Percentiles rank a stretch among this genome's conserved stretches.
Conservation (phyloP, 257 asterid species). For the Solanum gandarillasii region DNA sequence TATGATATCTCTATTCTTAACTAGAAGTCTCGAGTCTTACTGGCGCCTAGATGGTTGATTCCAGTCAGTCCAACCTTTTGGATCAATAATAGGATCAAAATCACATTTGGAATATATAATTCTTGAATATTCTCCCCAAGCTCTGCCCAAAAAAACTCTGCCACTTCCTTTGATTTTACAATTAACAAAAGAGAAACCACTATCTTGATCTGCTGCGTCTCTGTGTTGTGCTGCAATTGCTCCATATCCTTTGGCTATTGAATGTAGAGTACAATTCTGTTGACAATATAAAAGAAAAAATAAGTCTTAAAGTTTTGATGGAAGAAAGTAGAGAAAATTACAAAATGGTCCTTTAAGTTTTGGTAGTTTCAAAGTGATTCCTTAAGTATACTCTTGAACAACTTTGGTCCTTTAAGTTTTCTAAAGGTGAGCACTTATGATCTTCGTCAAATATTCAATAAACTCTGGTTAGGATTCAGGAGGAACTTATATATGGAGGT, state of each 20-base stretch:
- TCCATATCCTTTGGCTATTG: slow-evolving; percentile 24
- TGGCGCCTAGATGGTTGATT: background rate
- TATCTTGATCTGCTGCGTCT: slow-evolving; percentile 31
- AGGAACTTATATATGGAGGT: background rate
- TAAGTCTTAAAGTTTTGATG: background rate
- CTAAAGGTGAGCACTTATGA: background rate
- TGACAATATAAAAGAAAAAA: background rate
- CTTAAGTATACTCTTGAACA: background rate
- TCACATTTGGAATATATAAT: slow-evolving; percentile 34
- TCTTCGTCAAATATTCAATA: background rate
- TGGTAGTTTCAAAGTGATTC: background rate
- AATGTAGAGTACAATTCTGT: slow-evolving; percentile 52
- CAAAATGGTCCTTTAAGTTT: background rate
- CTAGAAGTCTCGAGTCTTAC: background rate
- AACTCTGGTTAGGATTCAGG: no score
- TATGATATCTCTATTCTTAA: background rate
- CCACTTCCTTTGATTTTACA: slow-evolving; percentile 55
- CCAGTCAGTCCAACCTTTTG: slow-evolving; percentile 74
- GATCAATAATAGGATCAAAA: slow-evolving; percentile 26
- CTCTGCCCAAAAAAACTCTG: slow-evolving; percentile 46
- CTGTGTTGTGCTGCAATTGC: slow-evolving; percentile 79
- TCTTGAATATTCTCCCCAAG: slow-evolving; percentile 72
- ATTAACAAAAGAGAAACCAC: slow-evolving; percentile 69
- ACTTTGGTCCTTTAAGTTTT: background rate
- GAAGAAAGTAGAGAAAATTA: background rate